Conservation (phyloP, 306 rosid species). For the Glycyrrhiza uralensis region DNA sequence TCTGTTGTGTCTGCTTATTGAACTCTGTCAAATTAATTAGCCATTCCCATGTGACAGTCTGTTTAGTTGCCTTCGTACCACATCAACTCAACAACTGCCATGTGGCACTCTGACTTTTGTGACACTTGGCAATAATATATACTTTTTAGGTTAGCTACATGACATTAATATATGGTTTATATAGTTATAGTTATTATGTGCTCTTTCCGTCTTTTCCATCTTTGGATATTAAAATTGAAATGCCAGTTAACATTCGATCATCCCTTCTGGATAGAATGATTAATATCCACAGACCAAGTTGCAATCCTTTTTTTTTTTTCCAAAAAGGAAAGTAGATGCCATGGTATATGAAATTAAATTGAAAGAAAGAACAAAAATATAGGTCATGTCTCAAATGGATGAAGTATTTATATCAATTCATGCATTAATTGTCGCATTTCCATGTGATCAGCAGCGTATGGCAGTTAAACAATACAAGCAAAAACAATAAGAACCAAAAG, state of each 20-base stretch:
- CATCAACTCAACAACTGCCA: slow-evolving; percentile 18
- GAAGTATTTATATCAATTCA: not conserved
- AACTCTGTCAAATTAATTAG: slow-evolving; percentile 24
- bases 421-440: not conserved
- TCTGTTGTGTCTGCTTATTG: slow-evolving; percentile 27
- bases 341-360: not conserved
- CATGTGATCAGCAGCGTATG: not conserved
- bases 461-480: not conserved
- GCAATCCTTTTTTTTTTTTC: slow-evolving; percentile 18
- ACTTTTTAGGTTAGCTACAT: not conserved
- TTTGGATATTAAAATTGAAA: slow-evolving; percentile 31
- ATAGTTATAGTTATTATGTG: slow-evolving; percentile 22
- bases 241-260: slow-evolving; percentile 43
- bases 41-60: slow-evolving; percentile 36
- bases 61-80: slow-evolving; percentile 12
- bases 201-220: slow-evolving; percentile 3
- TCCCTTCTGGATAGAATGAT: slow-evolving; percentile 35
- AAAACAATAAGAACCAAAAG: too few relatives aligned
- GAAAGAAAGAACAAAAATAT: not conserved
- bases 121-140: slow-evolving; percentile 11
- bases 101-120: slow-evolving; percentile 15
- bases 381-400: not conserved
- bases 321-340: not conserved
- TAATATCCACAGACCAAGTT: slow-evolving; percentile 24
- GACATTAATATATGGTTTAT: slow-evolving; percentile 10